Evolutionary conservation across 495 filamentous ascomycete species (phyloP), one percentile per base, ranked within the genome.

Genomic region (Aspergillus coremiiformis): DNA sequence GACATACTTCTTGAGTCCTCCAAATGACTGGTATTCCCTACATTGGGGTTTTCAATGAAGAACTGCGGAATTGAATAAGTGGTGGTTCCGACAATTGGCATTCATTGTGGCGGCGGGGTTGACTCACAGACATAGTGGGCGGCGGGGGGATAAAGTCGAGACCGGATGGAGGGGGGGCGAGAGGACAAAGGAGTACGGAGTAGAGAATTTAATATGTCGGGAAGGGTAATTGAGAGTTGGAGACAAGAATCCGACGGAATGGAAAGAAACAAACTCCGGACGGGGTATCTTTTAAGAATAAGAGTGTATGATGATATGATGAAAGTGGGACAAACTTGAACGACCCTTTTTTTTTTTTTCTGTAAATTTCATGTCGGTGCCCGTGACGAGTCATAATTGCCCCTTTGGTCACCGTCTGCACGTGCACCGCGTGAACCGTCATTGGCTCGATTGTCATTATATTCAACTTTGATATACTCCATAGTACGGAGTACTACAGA

Each of bases 1-100:
- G 10, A 72, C 76, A 55, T 83, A 90, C 94, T 90, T 68, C 93
- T 78, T 78, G 90, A 96, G 66, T 98, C 90, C 66, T 98, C 92
- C 44, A 87, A 80, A 51, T 83, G 80, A 17, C 72, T 73, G 63
- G 78, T 82, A 71, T 95, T 87, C 56, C 93, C 93, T 49, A 96
- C 82, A 68, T 88, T 81, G 59, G 85, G 86, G 67, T 98, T 98
- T 55, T 87, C 82, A 58, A 93, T 88, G 76, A 85, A 91, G 81
- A 93, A 95, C 78, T 83, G 54, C 3, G 26, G 44, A 43, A 23
- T 32, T 39, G 3, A n/a, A 29, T 59, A 30, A 56, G 53, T 46
- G 56, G 44, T 26, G 47, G 39, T 3, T 27, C 6, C 19, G 4
- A 12, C 23, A 51, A 60, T 53, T 51, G 26, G 23, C 12, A 37